phyloP scores from a whole-genome alignment of 202 grass and related monocot genomes.

The Zoysia matrella region DNA sequence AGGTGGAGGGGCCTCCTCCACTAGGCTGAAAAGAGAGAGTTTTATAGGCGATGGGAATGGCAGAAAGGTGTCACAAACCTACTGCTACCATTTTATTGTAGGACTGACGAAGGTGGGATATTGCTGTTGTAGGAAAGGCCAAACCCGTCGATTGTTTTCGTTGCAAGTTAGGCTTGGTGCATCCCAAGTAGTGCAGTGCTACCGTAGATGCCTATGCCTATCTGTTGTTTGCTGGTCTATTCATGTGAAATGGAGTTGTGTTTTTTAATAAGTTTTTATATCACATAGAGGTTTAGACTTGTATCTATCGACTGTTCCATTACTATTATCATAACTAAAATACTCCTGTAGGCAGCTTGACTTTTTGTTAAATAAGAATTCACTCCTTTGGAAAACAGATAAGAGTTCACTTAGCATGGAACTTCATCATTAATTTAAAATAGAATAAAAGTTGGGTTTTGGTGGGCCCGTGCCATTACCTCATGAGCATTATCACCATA shows the following conservation, averaged over 20 bases:
- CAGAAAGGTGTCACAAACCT: background rate
- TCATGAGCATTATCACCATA: constrained; percentile 22
- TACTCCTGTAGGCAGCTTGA: background rate
- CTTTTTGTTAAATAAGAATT: background rate
- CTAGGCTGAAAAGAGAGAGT: constrained; percentile 7
- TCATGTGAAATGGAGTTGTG: too few relatives aligned
- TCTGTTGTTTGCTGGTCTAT: too few relatives aligned
- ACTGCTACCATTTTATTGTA: background rate
- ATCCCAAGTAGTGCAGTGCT: background rate
- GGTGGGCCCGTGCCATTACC: constrained; percentile 17
- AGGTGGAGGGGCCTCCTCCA: background rate
- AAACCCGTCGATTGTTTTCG: background rate
- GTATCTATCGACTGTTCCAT: background rate
- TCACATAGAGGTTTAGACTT: background rate
- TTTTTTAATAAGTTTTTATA: background rate
- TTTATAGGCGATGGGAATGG: constrained; percentile 9
- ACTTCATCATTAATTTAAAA: background rate
- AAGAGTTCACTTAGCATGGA: background rate
- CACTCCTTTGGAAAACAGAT: background rate
- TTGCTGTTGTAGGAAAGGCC: background rate
- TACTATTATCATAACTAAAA: background rate
- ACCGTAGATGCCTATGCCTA: too few relatives aligned
- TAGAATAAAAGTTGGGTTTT: background rate
- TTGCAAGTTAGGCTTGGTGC: background rate
- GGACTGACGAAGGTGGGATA: background rate